Base-by-base conservation (phyloP, 768 basidiomycete genomes). In the Leccinum incarnatum region DNA sequence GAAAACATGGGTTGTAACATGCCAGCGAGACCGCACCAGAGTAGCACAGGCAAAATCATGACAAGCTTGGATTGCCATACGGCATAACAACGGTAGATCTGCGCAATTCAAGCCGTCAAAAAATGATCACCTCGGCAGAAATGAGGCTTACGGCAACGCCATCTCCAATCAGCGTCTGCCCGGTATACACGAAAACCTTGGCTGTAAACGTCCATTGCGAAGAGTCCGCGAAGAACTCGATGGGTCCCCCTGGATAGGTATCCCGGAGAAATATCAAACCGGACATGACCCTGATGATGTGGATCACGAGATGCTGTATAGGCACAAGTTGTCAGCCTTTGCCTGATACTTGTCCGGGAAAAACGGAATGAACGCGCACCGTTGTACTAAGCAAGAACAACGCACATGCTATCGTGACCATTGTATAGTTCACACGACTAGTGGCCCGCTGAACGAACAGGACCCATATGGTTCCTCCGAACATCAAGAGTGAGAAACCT, bases 401-500 rank as follows among this genome's bases (percentile, higher is more conserved):
- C 30, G 30, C 30, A 4, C 30, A 30, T 11, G 30, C 30, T 10
- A 30, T 10, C 30, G 30, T 30, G 30, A 30, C 30, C 30, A 30
- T 30, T 30, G 30, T 30, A n/a, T 30, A n/a, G 29, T 50, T 50
- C 15, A 50, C 49, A 8, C 30, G 23, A 2, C 11, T 29, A 30
- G 27, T 50, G 17, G 49, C 15, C 49, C 49, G 49, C 10, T 30
- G 49, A 25, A 30, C 9, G 10, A 30, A 30, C 27, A 50, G n/a
- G 11, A 19, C 9, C 27, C 29, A 50, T 8, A 51, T 36, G 14
- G 51, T 51, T 34, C 51, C 51, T 14, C 30, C 51, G 19, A 51
- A 51, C 51, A 51, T 51, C 51, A 51, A 34, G 21, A 51, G 51
- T 19, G 51, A 51, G 32, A 51, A 51, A 21, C 51, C 51, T 51